Percentiles rank a stretch among this genome's conserved stretches.
Conservation (phyloP, 176 grass and related monocot species). For the Poa pratensis region DNA sequence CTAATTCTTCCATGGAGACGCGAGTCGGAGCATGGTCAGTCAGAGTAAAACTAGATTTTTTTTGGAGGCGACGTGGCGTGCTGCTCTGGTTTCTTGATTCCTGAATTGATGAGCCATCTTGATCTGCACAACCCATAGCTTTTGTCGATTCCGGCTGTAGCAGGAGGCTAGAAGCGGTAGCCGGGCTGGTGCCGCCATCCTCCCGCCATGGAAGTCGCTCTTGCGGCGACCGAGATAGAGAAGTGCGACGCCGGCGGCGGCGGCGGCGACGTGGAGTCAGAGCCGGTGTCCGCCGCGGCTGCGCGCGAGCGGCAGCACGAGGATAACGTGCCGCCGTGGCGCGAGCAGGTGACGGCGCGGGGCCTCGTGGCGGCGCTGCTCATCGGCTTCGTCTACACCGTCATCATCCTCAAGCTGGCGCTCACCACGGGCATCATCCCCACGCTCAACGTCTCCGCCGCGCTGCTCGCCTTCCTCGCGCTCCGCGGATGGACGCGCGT, state of each 20-base stretch:
- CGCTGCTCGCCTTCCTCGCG: constrained; percentile 80
- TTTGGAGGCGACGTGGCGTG: not conserved
- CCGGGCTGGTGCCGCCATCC: not conserved
- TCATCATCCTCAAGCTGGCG: constrained; percentile 83
- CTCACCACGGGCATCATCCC: constrained; percentile 81
- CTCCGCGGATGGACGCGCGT: constrained; percentile 73
- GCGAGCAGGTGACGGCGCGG: constrained; percentile 62
- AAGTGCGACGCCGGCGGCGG: constrained; percentile 1
- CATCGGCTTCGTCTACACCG: constrained; percentile 81
- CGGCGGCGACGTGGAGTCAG: constrained; percentile 3
- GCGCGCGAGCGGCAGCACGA: constrained; percentile 7
- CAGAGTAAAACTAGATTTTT: no score
- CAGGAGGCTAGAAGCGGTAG: not conserved
- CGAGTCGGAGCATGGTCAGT: no score
- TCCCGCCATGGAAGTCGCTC: constrained; percentile 35
- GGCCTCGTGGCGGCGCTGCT: constrained; percentile 62
- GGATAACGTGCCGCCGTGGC: constrained; percentile 59
- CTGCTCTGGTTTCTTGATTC: not conserved
- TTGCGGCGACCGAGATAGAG: constrained; percentile 29
- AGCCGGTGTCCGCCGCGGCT: not conserved
- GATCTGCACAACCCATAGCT: not conserved
- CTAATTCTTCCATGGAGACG: no score
- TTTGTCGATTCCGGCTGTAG: not conserved
- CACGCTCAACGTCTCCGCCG: constrained; percentile 85
- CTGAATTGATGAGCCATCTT: not conserved